Evolutionary conservation across 2,329 filamentous ascomycete genomes (phyloP), one percentile per base, ranked within the genome.

Genomic region (Colletotrichum ledebouriae): DNA sequence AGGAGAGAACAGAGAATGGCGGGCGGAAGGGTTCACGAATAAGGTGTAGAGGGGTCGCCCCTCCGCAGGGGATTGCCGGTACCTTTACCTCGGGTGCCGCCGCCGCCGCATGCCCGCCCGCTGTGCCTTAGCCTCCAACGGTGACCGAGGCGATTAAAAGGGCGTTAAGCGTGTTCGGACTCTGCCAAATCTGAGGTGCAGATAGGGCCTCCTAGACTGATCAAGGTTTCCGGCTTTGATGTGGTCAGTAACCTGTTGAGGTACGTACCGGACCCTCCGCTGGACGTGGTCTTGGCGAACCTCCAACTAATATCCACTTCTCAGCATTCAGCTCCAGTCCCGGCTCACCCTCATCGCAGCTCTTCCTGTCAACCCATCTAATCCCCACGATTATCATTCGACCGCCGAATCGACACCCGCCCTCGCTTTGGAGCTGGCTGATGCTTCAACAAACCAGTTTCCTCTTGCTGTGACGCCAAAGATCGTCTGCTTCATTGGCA

Each of bases 321-420:
- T 42, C 55, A 66, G 66, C 62, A 59, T 69, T 66, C 61, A 66
- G 61, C 66, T 69, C 62, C 61, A 68, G 61, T 65, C 65, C 61
- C 55, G 37, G 56, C 49, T 68, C 37, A 59, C 50, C 39, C 37
- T 62, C 46, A 59, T 60, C 60, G 29, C 59, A 46, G 41, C 57
- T 66, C 65, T 37, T 59, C 47, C 55, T 25, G 34, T 56, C 65
- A 65, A 64, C 60, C 29, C 34, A 49, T 50, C 29, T 47, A 52
- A 42, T 67, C 60, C 29, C 29, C 34, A 46, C 41, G 34, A 49
- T n/a, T 22, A 22, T 29, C 11, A 57, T 46, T 46, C 60, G 39
- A 53, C 39, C 13, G 17, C 46, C 39, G 17, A 47, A 59, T 44
- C 62, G 39, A 60, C 59, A 4, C 13, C 25, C 34, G 11, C 20